Evolutionary conservation across 768 basidiomycete genomes (phyloP).

Genomic region (Coprinopsis strossmayeri): DNA sequence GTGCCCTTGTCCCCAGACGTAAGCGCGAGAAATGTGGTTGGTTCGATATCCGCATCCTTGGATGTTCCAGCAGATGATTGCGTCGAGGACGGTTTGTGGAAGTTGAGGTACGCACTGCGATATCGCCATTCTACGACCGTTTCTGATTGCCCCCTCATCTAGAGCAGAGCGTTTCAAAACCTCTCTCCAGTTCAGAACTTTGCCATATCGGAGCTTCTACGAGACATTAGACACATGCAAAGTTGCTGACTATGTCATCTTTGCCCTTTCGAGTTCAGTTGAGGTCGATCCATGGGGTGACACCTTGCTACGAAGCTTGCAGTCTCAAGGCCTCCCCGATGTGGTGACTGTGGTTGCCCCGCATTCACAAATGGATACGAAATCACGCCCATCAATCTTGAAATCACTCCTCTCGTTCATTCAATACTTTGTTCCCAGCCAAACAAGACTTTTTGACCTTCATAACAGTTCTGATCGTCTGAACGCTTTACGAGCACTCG

Average conservation of each 20-base stretch:
- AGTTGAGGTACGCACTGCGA: slow-evolving; percentile 47
- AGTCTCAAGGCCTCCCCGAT: slow-evolving; percentile 86
- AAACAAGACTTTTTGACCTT: slow-evolving; percentile 72
- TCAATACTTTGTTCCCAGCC: slow-evolving; percentile 87
- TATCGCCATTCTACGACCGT: slow-evolving; percentile 3
- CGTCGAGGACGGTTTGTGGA: slow-evolving; percentile 53
- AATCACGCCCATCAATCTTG: slow-evolving; percentile 59
- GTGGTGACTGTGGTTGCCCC: slow-evolving; percentile 71
- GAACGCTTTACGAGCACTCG: slow-evolving; percentile 68
- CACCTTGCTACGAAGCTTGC: slow-evolving; percentile 77
- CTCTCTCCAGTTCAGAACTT: slow-evolving; percentile 77
- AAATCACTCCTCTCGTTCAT: slow-evolving; percentile 93
- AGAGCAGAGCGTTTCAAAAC: slow-evolving; percentile 91
- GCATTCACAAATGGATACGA: slow-evolving; percentile 45
- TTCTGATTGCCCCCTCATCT: slow-evolving; percentile 6
- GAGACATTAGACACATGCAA: slow-evolving; percentile 79
- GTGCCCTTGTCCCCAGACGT: slow-evolving; percentile 77
- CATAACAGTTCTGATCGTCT: slow-evolving; percentile 56
- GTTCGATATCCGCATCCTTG: slow-evolving; percentile 52
- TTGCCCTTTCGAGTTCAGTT: slow-evolving; percentile 70
- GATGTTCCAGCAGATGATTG: slow-evolving; percentile 48
- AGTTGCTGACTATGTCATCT: slow-evolving; percentile 85
- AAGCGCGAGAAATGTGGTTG: slow-evolving; percentile 40
- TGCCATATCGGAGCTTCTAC: slow-evolving; percentile 69
- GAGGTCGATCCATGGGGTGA: slow-evolving; percentile 89